Evolutionary conservation across 192 early-diverging fungal species (phyloP), one percentile per base, ranked within the genome.

Genomic region (Rhizoclosmatium globosum): DNA sequence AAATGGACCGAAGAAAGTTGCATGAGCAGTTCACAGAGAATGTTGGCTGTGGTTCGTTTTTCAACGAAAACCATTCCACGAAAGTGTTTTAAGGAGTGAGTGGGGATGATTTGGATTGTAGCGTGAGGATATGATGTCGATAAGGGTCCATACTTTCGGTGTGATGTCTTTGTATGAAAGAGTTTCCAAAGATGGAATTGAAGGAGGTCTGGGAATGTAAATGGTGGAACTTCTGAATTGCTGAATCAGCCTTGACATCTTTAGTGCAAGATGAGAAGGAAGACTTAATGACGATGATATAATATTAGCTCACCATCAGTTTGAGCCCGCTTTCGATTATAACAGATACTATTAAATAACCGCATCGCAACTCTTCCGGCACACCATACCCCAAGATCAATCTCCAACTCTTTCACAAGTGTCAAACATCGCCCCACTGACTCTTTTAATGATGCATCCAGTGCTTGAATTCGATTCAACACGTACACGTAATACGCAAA

Each of bases 21-120:
- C 11, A 9, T 81, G 3, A 95, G 72, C 31, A 91, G 69, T 21
- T 92, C 82, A 15, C 83, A 73, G 50, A 87, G 64, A 15, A 70
- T 80, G 23, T 62, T 83, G 0, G 94, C 96, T 0, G 93, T 92
- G 7, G 93, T 81, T 42, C 95, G 86, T 2, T 91, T 83, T 67
- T 89, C 83, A 9, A 94, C 93, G 80, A 98, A 98, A 17, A 98
- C 87, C 62, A 98, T 95, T 2, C 92, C 94, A 53, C 95, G 94
- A 78, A 95, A 93, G 2, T 90, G 78, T 1, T 80, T 74, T 1
- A 6, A 68, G 71, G 19, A 38, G 44, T 42, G 69, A 19, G 67
- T 71, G 38, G 66, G 45, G 13, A 23, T 15, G 13, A 46, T 0
- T 47, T 56, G 23, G 19, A 45, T 73, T 46, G 61, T 64, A 38